phyloP scores from a whole-genome alignment of 164 flowering plant genomes.

The Berberis thunbergii region DNA sequence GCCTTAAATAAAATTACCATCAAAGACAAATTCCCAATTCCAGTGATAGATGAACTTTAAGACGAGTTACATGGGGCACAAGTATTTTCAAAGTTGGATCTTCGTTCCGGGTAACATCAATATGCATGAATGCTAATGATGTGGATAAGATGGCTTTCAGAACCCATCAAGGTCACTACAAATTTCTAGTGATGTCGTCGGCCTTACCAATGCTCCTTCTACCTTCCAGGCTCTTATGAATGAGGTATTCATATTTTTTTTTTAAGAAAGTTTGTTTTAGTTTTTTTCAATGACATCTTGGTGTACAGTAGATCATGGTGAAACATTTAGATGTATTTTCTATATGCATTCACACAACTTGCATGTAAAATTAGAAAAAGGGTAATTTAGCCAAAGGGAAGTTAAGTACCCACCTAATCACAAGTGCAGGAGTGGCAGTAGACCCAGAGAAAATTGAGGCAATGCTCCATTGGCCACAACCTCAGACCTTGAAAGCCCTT shows the following conservation, averaged over 20 bases:
- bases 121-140: not conserved
- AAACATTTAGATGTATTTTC: not conserved
- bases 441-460: not conserved
- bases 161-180: constrained; percentile 1
- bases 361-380: no score
- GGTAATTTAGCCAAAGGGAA: not conserved
- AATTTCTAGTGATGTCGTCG: not conserved
- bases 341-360: not conserved
- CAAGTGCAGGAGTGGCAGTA: not conserved
- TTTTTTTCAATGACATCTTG: not conserved
- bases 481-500: not conserved
- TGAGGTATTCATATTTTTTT: no score
- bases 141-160: not conserved
- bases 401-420: not conserved
- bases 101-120: not conserved
- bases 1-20: not conserved
- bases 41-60: not conserved
- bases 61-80: constrained; percentile 1
- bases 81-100: constrained; percentile 1
- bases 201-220: constrained; percentile 2
- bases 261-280: not conserved
- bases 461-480: not conserved
- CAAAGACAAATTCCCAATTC: not conserved
- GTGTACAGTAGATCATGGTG: not conserved
- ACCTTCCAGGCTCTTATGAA: not conserved